Evolutionary conservation across 495 filamentous ascomycete genomes (phyloP).

Genomic region (Sabuloglossum arenarium): DNA sequence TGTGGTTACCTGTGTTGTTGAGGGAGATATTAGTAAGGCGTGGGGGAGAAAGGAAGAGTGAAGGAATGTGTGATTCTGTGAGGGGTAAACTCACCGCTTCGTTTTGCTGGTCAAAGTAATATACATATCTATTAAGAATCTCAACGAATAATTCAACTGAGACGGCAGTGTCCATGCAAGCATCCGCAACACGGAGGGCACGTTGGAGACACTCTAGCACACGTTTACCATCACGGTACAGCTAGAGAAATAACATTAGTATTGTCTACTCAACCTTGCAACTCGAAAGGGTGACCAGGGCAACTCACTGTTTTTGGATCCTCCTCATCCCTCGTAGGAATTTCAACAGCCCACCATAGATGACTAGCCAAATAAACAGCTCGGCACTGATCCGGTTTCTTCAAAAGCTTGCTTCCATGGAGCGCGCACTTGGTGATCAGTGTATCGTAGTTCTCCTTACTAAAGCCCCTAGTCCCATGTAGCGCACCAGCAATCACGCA

Average conservation of each 20-base stretch:
- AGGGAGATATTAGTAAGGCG: neutral
- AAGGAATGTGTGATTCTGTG: neutral
- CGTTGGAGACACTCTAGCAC: slow-evolving; percentile 93
- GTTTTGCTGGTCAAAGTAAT: slow-evolving; percentile 98
- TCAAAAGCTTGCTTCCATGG: slow-evolving; percentile 89
- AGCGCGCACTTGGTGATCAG: slow-evolving; percentile 93
- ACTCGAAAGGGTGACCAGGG: too few species aligned
- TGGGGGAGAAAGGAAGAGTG: neutral
- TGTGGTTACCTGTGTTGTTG: slow-evolving; percentile 50
- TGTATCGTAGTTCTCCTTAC: slow-evolving; percentile 94
- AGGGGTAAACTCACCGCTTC: slow-evolving; percentile 46
- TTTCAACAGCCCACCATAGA: slow-evolving; percentile 93
- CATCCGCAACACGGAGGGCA: slow-evolving; percentile 86
- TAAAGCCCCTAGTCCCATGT: slow-evolving; percentile 69
- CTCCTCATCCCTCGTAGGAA: slow-evolving; percentile 57
- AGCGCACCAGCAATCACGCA: slow-evolving; percentile 82
- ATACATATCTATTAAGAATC: slow-evolving; percentile 94
- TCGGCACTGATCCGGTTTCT: slow-evolving; percentile 94
- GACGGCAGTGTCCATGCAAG: slow-evolving; percentile 98
- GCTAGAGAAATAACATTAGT: slow-evolving; percentile 27
- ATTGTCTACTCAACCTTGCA: neutral
- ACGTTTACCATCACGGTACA: slow-evolving; percentile 92
- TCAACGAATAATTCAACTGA: slow-evolving; percentile 96
- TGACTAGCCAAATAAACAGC: slow-evolving; percentile 93
- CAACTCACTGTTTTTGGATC: slow-evolving; percentile 59